Conservation (phyloP, 192 early-diverging fungal genomes). For the Mortierella claussenii region DNA sequence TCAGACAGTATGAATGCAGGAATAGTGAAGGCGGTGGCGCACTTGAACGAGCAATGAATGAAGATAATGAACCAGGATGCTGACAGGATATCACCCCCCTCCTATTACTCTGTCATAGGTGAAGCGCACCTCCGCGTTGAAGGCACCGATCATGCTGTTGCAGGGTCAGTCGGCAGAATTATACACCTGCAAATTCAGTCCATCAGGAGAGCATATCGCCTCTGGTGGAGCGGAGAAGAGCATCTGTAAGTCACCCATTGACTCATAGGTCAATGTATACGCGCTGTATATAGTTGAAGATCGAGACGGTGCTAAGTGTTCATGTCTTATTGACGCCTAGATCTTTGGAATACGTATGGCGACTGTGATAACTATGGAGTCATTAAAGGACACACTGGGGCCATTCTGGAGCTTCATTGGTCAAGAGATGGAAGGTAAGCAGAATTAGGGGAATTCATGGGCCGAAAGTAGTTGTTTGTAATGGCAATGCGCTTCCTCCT, state of each 20-base stretch:
- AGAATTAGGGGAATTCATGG: not conserved
- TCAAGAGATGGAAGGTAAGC: constrained; percentile 61
- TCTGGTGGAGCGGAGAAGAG: constrained; percentile 83
- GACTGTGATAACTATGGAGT: constrained; percentile 90
- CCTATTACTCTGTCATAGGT: constrained; percentile 17
- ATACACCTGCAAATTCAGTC: constrained; percentile 87
- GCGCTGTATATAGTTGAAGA: not conserved
- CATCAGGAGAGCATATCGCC: constrained; percentile 83
- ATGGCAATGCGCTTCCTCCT: not conserved
- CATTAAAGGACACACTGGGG: constrained; percentile 87
- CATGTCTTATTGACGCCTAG: too few species aligned
- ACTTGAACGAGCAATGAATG: constrained; percentile 9
- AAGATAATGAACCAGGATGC: not conserved
- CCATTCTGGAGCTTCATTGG: constrained; percentile 93
- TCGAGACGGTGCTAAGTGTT: not conserved
- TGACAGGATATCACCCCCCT: constrained; percentile 29
- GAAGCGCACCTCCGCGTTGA: constrained; percentile 33
- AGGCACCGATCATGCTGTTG: constrained; percentile 37
- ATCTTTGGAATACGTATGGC: constrained; percentile 94
- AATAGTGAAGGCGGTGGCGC: too few species aligned
- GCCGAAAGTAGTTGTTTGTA: not conserved
- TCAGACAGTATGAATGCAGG: constrained; percentile 39
- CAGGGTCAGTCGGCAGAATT: constrained; percentile 75
- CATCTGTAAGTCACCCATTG: constrained; percentile 80
- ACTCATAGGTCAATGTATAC: too few species aligned